Conservation (phyloP, 192 early-diverging fungal species). For the Backusella australiensis region DNA sequence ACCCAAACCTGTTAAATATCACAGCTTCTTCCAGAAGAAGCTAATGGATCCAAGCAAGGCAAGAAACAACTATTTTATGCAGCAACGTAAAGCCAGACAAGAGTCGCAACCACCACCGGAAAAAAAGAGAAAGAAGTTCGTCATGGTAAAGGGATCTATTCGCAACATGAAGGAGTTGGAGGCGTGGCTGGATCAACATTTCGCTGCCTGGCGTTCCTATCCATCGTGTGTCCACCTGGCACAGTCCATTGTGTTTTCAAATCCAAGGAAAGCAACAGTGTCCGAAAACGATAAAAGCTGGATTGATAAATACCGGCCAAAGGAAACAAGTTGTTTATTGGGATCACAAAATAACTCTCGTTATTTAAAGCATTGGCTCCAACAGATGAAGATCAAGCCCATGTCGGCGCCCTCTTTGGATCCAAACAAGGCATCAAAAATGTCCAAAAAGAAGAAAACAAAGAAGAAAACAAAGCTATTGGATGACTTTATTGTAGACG, state of each 20-base stretch:
- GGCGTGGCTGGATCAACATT: background rate
- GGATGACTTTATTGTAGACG: background rate
- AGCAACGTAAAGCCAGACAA: background rate
- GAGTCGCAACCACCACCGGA: background rate
- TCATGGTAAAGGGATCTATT: background rate
- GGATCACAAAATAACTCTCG: background rate
- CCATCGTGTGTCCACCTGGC: background rate
- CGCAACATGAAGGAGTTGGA: background rate
- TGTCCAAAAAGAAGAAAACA: background rate
- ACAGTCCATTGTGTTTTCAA: background rate
- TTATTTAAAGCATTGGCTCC: slow-evolving; percentile 24
- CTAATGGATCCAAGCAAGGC: background rate
- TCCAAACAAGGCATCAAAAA: background rate
- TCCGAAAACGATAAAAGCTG: background rate
- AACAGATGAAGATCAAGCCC: slow-evolving; percentile 25
- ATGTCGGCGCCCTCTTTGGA: slow-evolving; percentile 1
- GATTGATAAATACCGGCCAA: slow-evolving; percentile 24
- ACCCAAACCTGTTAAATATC: background rate
- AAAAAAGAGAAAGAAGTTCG: background rate
- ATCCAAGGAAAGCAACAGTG: background rate
- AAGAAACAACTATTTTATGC: background rate
- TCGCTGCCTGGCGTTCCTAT: background rate
- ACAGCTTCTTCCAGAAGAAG: background rate
- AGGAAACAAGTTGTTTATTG: slow-evolving; percentile 1
- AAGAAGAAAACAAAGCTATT: background rate